Evolutionary conservation across 2,329 filamentous ascomycete species (phyloP).

Genomic region (Ophiocordyceps camponoti-floridani): DNA sequence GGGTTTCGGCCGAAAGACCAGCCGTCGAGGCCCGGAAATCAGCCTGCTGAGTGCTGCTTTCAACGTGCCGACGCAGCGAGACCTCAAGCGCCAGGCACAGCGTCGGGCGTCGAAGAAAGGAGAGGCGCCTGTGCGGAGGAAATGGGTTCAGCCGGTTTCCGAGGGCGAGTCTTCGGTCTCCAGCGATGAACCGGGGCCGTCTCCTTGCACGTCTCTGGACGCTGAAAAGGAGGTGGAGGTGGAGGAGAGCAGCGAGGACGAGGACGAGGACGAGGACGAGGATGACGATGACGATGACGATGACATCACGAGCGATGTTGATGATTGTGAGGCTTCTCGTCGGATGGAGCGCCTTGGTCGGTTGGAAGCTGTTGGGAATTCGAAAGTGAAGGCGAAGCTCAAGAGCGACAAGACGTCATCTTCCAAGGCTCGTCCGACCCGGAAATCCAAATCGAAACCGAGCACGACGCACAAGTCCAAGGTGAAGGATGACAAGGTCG

Average conservation of each 20-base stretch:
- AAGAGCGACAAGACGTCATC: not conserved
- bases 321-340: not conserved
- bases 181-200: too few relatives aligned
- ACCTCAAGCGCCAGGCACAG: slow-evolving; percentile 2
- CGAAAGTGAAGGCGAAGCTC: too few relatives aligned
- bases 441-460: not conserved
- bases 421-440: not conserved
- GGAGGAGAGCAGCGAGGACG: not conserved
- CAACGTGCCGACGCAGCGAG: slow-evolving; percentile 5
- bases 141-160: not conserved
- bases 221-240: too few relatives aligned
- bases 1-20: slow-evolving; percentile 3
- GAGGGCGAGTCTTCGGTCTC: too few relatives aligned
- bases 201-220: too few relatives aligned
- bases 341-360: too few relatives aligned
- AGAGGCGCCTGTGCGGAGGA: not conserved
- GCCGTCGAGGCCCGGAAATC: slow-evolving; percentile 2
- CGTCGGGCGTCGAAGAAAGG: not conserved
- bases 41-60: slow-evolving; percentile 6
- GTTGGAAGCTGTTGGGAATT: too few relatives aligned
- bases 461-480: not conserved
- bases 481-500: too few relatives aligned
- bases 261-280: not conserved
- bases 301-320: too few relatives aligned
- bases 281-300: too few relatives aligned